Evolutionary conservation across 2,329 filamentous ascomycete species (phyloP).

Genomic region (Epichloe amarillans): DNA sequence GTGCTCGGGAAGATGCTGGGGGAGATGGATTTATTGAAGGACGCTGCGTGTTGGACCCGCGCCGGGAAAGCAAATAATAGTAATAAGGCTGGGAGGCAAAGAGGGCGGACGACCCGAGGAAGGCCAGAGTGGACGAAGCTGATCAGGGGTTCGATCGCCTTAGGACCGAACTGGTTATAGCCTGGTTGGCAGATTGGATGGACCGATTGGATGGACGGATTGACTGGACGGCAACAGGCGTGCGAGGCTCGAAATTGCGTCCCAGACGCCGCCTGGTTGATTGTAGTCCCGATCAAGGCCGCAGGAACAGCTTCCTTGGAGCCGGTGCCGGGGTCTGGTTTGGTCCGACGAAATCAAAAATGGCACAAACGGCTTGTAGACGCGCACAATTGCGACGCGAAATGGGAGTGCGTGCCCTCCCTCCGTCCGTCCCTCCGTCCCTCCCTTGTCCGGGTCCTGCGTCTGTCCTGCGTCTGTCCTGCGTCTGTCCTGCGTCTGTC

Average conservation of each 20-base stretch:
- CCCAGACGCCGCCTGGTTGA: neutral
- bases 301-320: too few relatives aligned
- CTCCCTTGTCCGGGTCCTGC: neutral
- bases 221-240: neutral
- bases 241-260: slow-evolving; percentile 3
- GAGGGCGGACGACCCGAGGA: slow-evolving; percentile 1
- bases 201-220: neutral
- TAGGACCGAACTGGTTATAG: slow-evolving; percentile 2
- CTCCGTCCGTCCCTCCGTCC: too few relatives aligned
- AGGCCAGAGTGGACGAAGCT: slow-evolving; percentile 5
- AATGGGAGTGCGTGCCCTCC: neutral
- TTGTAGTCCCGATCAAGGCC: neutral
- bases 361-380: neutral
- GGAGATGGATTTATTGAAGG: neutral
- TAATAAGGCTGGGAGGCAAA: neutral
- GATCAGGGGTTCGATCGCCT: slow-evolving; percentile 2
- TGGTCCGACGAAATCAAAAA: too few relatives aligned
- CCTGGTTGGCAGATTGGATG: slow-evolving; percentile 3
- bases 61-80: slow-evolving; percentile 3
- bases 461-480: neutral
- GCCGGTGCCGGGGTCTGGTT: neutral
- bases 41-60: slow-evolving; percentile 1
- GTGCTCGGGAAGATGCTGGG: neutral
- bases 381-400: neutral
- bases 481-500: neutral